phyloP scores from a whole-genome alignment of 805 yeast species.

The Candida lessepsii region DNA sequence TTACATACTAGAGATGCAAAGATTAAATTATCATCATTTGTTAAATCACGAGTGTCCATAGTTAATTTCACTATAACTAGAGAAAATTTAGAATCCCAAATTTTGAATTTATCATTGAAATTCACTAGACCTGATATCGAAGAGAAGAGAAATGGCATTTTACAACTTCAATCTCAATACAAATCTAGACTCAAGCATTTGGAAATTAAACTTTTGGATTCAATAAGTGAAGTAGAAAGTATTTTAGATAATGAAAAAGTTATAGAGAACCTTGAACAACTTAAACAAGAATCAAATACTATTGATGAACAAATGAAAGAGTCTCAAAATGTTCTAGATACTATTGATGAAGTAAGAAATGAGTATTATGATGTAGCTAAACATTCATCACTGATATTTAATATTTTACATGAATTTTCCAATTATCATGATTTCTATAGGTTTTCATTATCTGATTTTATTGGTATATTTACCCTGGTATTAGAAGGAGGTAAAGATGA shows the following conservation, averaged over 20 bases:
- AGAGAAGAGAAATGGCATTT: slow-evolving; percentile 49
- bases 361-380: slow-evolving; percentile 55
- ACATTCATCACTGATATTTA: slow-evolving; percentile 51
- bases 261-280: slow-evolving; percentile 55
- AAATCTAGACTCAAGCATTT: slow-evolving; percentile 50
- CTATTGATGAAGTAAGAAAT: slow-evolving; percentile 49
- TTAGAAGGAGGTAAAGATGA: slow-evolving; percentile 15
- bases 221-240: slow-evolving; percentile 54
- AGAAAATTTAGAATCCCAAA: slow-evolving; percentile 60
- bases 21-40: slow-evolving; percentile 47
- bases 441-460: slow-evolving; percentile 46
- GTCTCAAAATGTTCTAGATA: slow-evolving; percentile 52
- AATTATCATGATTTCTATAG: slow-evolving; percentile 54
- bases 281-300: slow-evolving; percentile 61
- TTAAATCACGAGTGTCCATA: slow-evolving; percentile 60
- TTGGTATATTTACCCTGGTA: slow-evolving; percentile 15
- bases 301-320: slow-evolving; percentile 54
- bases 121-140: slow-evolving; percentile 68
- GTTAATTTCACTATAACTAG: slow-evolving; percentile 74
- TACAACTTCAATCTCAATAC: slow-evolving; percentile 59
- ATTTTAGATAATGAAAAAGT: slow-evolving; percentile 68
- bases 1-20: slow-evolving; percentile 61
- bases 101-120: slow-evolving; percentile 55
- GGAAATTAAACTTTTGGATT: slow-evolving; percentile 57
- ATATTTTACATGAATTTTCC: slow-evolving; percentile 39